Evolutionary conservation across 192 early-diverging fungal species (phyloP).

Genomic region (Podila horticola): DNA sequence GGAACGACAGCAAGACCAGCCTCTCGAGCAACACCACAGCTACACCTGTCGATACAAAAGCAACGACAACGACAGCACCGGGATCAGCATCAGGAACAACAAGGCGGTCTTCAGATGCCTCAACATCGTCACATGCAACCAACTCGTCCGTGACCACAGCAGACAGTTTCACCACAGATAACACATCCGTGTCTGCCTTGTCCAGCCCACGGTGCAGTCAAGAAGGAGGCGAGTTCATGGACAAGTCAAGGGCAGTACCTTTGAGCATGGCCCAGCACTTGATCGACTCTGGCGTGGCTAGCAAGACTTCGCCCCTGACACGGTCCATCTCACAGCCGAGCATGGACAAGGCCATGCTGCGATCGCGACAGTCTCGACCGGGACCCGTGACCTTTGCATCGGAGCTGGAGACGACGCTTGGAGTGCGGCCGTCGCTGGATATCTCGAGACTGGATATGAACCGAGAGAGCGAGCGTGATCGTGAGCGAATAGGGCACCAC

Average conservation of each 20-base stretch:
- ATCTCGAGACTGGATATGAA: constrained; percentile 21
- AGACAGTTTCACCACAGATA: constrained; percentile 14
- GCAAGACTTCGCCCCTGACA: background rate
- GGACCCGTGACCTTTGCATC: constrained; percentile 13
- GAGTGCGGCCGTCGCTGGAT: constrained; percentile 34
- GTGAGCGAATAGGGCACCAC: no score
- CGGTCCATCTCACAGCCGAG: constrained; percentile 25
- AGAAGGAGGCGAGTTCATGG: background rate
- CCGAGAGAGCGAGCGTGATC: constrained; percentile 5
- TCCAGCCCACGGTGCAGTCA: background rate
- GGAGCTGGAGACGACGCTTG: constrained; percentile 5
- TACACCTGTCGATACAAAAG: background rate
- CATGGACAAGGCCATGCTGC: constrained; percentile 7
- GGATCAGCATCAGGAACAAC: background rate
- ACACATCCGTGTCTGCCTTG: constrained; percentile 2
- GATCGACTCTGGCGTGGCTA: background rate
- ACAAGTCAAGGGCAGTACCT: background rate
- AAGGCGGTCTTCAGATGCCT: constrained; percentile 36
- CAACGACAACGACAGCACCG: background rate
- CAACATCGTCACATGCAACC: constrained; percentile 30
- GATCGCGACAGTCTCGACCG: background rate
- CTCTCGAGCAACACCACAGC: background rate
- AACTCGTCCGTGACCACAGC: constrained; percentile 20
- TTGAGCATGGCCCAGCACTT: background rate
- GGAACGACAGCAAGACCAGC: constrained; percentile 4